These are phyloP conservation scores for Mayamaea pseudoterrestris DNA, from an alignment of 108 stramenopile genomes.

Conservation along the genomic window DNA sequence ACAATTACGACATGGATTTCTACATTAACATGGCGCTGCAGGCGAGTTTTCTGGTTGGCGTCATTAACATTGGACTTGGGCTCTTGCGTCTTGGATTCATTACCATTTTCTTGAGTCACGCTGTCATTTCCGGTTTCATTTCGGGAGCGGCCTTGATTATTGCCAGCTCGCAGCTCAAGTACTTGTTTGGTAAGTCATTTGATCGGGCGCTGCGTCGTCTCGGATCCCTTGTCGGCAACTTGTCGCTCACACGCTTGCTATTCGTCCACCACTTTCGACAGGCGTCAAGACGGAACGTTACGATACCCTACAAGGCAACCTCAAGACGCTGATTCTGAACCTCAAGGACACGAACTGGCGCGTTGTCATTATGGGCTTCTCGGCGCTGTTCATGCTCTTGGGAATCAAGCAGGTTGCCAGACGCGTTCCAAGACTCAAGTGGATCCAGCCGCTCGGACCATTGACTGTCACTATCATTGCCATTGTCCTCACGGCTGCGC, in stretches of 20 bases:
- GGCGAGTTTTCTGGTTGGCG: constrained; percentile 41
- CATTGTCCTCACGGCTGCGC: constrained; percentile 16
- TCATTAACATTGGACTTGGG: constrained; percentile 32
- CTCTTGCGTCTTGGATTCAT: constrained; percentile 51
- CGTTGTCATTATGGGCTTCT: too few species aligned
- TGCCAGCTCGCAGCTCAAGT: constrained; percentile 73
- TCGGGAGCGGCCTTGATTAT: constrained; percentile 79
- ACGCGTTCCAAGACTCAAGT: constrained; percentile 24
- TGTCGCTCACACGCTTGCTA: too few species aligned
- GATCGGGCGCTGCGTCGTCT: too few species aligned
- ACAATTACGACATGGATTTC: constrained; percentile 12
- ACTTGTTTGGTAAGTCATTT: constrained; percentile 63
- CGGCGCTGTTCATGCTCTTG: too few species aligned
- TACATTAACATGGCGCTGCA: constrained; percentile 32
- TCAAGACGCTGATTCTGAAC: too few species aligned
- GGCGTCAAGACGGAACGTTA: too few species aligned
- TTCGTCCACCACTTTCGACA: too few species aligned
- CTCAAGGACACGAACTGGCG: too few species aligned
- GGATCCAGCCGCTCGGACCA: constrained; percentile 27
- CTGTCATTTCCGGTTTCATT: constrained; percentile 80
- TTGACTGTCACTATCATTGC: constrained; percentile 32
- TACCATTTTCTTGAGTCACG: constrained; percentile 68
- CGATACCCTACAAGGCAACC: too few species aligned
- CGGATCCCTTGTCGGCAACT: too few species aligned
- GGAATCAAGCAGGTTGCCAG: constrained; percentile 23